Evolutionary conservation across 108 stramenopile species (phyloP), one percentile per base, ranked within the genome.

Genomic region (Craspedostauros australis): DNA sequence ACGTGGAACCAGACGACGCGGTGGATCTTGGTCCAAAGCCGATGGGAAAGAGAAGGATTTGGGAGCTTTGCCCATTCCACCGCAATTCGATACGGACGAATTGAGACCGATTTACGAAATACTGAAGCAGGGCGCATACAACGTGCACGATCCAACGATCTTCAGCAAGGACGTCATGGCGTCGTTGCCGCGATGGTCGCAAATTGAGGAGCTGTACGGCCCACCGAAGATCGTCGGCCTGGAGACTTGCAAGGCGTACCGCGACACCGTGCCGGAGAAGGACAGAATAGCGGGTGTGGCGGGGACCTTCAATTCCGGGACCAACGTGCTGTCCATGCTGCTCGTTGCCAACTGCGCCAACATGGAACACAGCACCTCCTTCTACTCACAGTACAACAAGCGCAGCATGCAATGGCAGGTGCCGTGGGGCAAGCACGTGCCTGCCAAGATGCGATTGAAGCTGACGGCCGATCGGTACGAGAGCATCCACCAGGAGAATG

Each of bases 261-360:
- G 70, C 27, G 40, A 66, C 7, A 16, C 36, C 11, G 70, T 82
- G 1, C 12, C 15, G 5, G 27, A 23, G 22, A 14, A 37, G 9
- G 3, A 22, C 2, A 25, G 60, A 21, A 24, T n/a, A 2, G 8
- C 58, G 25, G 57, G 44, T 5, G 57, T 63, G 2, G 79, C 84
- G 22, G 84, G 85, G 2, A 61, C 83, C 49, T 90, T 86, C 69
- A 81, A 90, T 60, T 84, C 67, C 0, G 79, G 80, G 12, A 80
- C 87, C 15, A 84, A 88, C 38, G 38, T 76, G 20, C 37, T 87
- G 40, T 54, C 38, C 25, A 48, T 54, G 32, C 37, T 76, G 43
- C 44, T 87, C 59, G 34, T 51, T 8, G 7, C 14, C 23, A 82
- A 82, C 61, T 82, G 76, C 24, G 57, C 46, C 36, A 51, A 47